phyloP scores from a whole-genome alignment of 225 moss, liverwort and hornwort genomes.

The Pseudisothecium myosuroides region DNA sequence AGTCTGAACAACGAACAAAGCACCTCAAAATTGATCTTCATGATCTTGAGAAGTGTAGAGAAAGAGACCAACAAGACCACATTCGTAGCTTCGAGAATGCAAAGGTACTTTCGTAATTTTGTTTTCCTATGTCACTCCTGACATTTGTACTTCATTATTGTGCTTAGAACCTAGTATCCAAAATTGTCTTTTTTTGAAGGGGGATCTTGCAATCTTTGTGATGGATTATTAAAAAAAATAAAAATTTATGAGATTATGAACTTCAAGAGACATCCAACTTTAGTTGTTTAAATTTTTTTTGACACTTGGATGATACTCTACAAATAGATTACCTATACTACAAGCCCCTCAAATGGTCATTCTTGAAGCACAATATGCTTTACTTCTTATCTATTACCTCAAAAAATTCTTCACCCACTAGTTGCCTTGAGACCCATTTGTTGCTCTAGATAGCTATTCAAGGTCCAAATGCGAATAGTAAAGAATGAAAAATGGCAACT shows the following conservation, averaged over 20 bases:
- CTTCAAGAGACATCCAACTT: background rate
- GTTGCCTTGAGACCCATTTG: background rate
- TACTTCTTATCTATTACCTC: background rate
- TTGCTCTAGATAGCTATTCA: too few species aligned
- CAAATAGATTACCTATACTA: too few species aligned
- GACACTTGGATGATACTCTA: background rate
- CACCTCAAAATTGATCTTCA: slow-evolving; percentile 38
- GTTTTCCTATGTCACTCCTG: fast-evolving
- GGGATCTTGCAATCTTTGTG: background rate
- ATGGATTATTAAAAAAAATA: background rate
- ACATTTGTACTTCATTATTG: background rate
- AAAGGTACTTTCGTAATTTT: slow-evolving; percentile 7
- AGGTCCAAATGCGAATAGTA: background rate
- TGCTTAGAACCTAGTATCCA: background rate
- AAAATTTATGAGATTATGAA: background rate
- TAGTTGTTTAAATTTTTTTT: background rate
- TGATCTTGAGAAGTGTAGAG: slow-evolving; percentile 21
- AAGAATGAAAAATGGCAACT: background rate
- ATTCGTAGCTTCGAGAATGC: slow-evolving; percentile 19
- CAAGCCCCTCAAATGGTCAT: too few species aligned
- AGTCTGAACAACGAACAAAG: slow-evolving; percentile 25
- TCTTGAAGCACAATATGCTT: background rate
- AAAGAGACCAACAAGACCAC: slow-evolving; percentile 30
- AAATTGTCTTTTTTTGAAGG: fast-evolving
- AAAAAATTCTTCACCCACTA: background rate